Base-by-base conservation (phyloP, 345 rosid species). In the Rhizophora apiculata region DNA sequence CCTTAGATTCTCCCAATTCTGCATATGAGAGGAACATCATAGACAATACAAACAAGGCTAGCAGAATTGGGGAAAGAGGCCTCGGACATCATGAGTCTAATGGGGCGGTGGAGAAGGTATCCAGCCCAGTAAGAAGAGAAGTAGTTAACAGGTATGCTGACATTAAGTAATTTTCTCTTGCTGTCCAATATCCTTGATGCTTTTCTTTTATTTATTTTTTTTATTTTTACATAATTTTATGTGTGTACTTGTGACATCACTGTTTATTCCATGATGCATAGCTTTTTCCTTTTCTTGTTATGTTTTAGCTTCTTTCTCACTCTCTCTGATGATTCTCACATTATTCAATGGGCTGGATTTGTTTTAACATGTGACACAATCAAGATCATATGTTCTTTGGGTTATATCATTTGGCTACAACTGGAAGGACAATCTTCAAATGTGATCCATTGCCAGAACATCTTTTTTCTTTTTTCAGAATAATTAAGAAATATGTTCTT, bases 121-220 rank as follows among this genome's bases (percentile, higher is more conserved):
- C 80, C 55, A 85, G 86, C 72, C 82, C 86, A 67, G 65, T 74
- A 62, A 82, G 81, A 76, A 80, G 79, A 74, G 84, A 85, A 32
- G 67, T 80, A 36, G 71, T 75, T 63, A 76, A 65, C 84, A 82
- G 86, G 86, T 82, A 75, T 24, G 68, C 29, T 52, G 13, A 30
- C n/a, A 9, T 76, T 31, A 37, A 21, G 48, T 31, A 22, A 7
- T 32, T 74, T 31, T 19, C 30, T 21, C 32, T n/a, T 36, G 6
- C 10, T 6, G 22, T 30, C 37, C 9, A 34, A 34, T 34, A 34
- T 34, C 1, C n/a, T 29, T 46, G 32, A 55, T 46, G 18, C 27
- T 52, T 18, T 22, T 36, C 49, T 43, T 43, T 10, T 39, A 0
- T 39, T 10, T 39, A 1, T 39, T 9, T 39, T 37, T 8, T 9